Evolutionary conservation across 257 asterid species (phyloP).

Genomic region (Ophiorrhiza pumila): DNA sequence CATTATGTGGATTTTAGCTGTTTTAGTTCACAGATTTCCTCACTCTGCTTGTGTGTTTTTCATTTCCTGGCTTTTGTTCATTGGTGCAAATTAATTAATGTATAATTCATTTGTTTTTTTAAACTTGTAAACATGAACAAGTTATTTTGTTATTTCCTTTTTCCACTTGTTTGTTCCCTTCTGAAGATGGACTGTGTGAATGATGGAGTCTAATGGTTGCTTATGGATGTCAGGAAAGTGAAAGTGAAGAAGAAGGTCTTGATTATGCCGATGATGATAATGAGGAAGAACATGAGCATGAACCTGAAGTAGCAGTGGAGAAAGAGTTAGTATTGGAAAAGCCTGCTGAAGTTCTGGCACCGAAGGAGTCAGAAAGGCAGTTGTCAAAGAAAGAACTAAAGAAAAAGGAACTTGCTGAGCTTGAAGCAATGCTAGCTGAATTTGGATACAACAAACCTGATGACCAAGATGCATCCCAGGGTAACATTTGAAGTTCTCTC

Average conservation of each 20-base stretch:
- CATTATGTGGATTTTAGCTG: too few relatives aligned
- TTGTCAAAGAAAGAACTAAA: slow-evolving; percentile 89
- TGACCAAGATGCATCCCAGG: slow-evolving; percentile 50
- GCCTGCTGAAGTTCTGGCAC: slow-evolving; percentile 52
- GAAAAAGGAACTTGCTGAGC: slow-evolving; percentile 96
- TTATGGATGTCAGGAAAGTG: slow-evolving; percentile 38
- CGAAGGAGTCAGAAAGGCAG: slow-evolving; percentile 84
- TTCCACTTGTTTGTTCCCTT: background rate
- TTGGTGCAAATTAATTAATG: background rate
- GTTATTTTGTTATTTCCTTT: background rate
- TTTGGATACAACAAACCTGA: slow-evolving; percentile 57
- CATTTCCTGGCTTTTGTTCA: background rate
- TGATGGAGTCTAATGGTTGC: background rate
- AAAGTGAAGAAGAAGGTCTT: slow-evolving; percentile 41
- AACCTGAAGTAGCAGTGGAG: slow-evolving; percentile 51
- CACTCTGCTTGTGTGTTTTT: too few relatives aligned
- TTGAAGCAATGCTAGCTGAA: slow-evolving; percentile 90
- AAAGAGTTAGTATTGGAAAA: slow-evolving; percentile 38
- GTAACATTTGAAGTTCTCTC: slow-evolving; percentile 32
- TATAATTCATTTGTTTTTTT: background rate
- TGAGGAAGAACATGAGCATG: slow-evolving; percentile 76
- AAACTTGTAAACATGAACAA: background rate
- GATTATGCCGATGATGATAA: slow-evolving; percentile 56
- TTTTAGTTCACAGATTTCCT: too few relatives aligned
- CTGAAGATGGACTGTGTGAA: background rate